Evolutionary conservation across 352 stramenopile species (phyloP).

Genomic region (Pythium phragmiticola): DNA sequence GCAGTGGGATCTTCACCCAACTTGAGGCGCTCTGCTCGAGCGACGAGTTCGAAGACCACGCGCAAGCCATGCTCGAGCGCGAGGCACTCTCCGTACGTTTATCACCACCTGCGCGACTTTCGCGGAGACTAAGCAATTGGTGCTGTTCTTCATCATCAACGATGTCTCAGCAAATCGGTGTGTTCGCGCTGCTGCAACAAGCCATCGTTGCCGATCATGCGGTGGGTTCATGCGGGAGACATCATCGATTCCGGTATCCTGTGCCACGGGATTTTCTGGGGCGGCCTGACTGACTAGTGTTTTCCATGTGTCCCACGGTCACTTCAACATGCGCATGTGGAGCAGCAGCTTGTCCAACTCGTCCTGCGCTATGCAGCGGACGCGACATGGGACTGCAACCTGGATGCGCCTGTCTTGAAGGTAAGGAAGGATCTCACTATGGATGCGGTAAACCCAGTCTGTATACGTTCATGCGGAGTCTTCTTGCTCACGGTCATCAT

Average conservation of each 20-base stretch:
- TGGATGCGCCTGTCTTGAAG: constrained; percentile 16
- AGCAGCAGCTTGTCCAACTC: constrained; percentile 8
- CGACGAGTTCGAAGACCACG: neutral
- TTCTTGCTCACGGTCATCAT: too few relatives aligned
- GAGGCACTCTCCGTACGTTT: constrained; percentile 1
- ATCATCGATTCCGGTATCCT: neutral
- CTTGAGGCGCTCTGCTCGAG: neutral
- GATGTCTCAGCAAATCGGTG: neutral
- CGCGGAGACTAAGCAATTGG: neutral
- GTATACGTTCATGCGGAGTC: neutral
- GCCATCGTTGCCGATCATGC: constrained; percentile 15
- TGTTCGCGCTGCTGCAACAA: constrained; percentile 14
- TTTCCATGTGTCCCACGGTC: constrained; percentile 12
- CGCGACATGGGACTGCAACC: constrained; percentile 15
- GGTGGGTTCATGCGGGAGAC: constrained; percentile 6
- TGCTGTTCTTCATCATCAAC: neutral
- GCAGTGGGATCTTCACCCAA: neutral
- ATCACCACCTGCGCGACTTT: neutral
- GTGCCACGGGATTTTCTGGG: too few relatives aligned
- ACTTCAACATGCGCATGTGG: neutral
- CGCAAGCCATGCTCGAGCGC: neutral
- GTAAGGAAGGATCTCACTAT: neutral
- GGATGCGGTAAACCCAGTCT: neutral
- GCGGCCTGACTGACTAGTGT: too few relatives aligned
- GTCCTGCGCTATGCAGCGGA: constrained; percentile 11